Evolutionary conservation across 495 filamentous ascomycete genomes (phyloP).

Genomic region (Aspergillus incahuasiensis): DNA sequence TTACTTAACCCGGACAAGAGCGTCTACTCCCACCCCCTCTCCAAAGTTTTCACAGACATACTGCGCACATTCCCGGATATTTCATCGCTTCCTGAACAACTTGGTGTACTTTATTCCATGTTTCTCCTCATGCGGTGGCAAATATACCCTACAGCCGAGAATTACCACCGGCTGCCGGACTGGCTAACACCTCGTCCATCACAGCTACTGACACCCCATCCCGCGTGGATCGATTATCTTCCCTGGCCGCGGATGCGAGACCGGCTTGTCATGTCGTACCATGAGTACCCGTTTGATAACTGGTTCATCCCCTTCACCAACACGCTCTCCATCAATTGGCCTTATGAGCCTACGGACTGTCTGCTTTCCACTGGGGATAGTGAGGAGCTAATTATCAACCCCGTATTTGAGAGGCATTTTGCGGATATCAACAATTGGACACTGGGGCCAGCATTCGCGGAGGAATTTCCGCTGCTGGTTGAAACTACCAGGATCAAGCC

Average conservation of each 20-base stretch:
- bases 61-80: conserved; percentile 70
- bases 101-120: conserved; percentile 76
- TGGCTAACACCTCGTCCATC: conserved; percentile 58
- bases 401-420: conserved; percentile 73
- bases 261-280: conserved; percentile 44
- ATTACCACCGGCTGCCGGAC: conserved; percentile 65
- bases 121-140: conserved; percentile 83
- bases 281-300: conserved; percentile 60
- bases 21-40: conserved; percentile 63
- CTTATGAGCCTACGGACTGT: conserved; percentile 61
- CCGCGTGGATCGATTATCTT: conserved; percentile 73
- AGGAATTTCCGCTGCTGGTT: conserved; percentile 55
- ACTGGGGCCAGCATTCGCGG: conserved; percentile 63
- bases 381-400: conserved; percentile 67
- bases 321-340: conserved; percentile 71
- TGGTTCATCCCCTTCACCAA: conserved; percentile 77
- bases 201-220: conserved; percentile 61
- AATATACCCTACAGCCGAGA: conserved; percentile 66
- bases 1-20: conserved; percentile 62
- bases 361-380: conserved; percentile 51
- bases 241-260: conserved; percentile 74
- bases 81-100: conserved; percentile 63
- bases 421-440: conserved; percentile 67
- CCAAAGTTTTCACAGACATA: conserved; percentile 79
- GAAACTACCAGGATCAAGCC: conserved; percentile 49